A percentile compares a stretch with the other conserved stretches of the same genome.
Evolutionary conservation across 2,329 filamentous ascomycete species (phyloP).

Genomic region (Aspergillus pseudoglaucus): DNA sequence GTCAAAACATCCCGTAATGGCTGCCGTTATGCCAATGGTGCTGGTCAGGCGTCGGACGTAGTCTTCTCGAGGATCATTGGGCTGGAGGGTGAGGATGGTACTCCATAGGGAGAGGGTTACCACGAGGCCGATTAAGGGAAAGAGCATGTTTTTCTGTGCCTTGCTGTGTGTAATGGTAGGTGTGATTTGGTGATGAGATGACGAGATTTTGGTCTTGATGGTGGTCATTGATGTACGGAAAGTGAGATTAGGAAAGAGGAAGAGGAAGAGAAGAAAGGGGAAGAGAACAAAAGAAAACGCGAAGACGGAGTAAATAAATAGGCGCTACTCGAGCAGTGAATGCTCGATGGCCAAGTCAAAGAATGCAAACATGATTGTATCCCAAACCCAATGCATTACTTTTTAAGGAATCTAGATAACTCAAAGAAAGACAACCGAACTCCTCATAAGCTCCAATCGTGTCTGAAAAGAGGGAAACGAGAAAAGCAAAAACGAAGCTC

Average conservation of each 20-base stretch:
- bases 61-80: conserved; percentile 12
- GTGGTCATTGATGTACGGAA: background rate
- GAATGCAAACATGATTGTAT: background rate
- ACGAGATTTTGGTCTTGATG: conserved; percentile 5
- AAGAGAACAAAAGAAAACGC: conserved; percentile 2
- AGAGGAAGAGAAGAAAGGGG: conserved; percentile 1
- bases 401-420: conserved; percentile 8
- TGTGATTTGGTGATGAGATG: conserved; percentile 2
- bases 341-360: no score
- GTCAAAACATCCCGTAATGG: conserved; percentile 11
- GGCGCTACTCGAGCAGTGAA: no score
- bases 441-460: conserved; percentile 17
- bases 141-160: conserved; percentile 10
- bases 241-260: background rate
- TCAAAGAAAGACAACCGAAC: conserved; percentile 11
- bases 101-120: conserved; percentile 19
- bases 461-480: conserved; percentile 11
- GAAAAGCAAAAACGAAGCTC: conserved; percentile 3
- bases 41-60: conserved; percentile 12
- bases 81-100: conserved; percentile 15
- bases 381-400: conserved; percentile 1
- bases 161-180: no score
- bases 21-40: conserved; percentile 8
- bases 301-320: conserved; percentile 1
- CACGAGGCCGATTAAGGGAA: conserved; percentile 16